These are phyloP conservation scores for Leccinellum luteum DNA, from an alignment of 768 basidiomycete genomes.

Conservation along the genomic window DNA sequence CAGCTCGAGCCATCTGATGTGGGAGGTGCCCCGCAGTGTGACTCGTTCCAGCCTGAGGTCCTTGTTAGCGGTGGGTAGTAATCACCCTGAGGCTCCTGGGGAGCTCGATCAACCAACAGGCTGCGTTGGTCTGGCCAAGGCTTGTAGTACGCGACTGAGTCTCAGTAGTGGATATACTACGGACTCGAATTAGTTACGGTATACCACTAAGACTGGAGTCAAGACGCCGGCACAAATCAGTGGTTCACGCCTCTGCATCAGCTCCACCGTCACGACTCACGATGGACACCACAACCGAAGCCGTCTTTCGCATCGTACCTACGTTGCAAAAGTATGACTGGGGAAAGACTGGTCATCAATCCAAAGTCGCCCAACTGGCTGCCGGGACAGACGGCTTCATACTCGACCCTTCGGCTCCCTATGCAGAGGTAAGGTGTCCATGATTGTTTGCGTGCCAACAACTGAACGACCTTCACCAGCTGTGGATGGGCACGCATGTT, in stretches of 20 bases:
- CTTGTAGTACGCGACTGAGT: no score
- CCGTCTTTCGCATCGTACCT: slow-evolving; percentile 77
- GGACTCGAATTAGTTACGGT: neutral
- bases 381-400: slow-evolving; percentile 57
- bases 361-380: slow-evolving; percentile 89
- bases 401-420: slow-evolving; percentile 71
- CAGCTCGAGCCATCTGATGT: neutral
- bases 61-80: no score
- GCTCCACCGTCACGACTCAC: slow-evolving; percentile 15
- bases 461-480: slow-evolving; percentile 40
- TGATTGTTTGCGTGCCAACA: neutral
- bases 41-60: neutral
- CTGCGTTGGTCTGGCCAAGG: no score
- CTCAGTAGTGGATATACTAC: neutral
- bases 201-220: neutral
- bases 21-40: no score
- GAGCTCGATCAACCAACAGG: no score
- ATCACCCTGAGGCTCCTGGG: no score
- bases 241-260: neutral
- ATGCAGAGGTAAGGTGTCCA: slow-evolving; percentile 77
- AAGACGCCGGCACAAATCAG: neutral
- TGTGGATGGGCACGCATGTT: slow-evolving; percentile 99
- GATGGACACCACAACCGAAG: slow-evolving; percentile 26
- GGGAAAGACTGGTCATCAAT: slow-evolving; percentile 80
- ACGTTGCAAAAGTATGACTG: slow-evolving; percentile 93